phyloP scores from a whole-genome alignment of 2,329 filamentous ascomycete genomes.

The Myriosclerotinia duriaeana region DNA sequence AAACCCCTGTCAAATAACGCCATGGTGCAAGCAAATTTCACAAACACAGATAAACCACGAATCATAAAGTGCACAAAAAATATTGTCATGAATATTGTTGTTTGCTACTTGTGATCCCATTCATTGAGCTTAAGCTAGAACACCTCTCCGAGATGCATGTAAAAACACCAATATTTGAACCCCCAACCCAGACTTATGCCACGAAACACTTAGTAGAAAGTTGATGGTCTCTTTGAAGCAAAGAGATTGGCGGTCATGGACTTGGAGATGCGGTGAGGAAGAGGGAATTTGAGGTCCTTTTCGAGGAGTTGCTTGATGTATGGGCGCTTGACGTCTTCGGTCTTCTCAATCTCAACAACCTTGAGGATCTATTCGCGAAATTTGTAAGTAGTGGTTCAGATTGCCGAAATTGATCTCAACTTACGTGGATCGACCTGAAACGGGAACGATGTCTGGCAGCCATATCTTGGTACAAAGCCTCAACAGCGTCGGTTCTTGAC shows the following conservation, averaged over 20 bases:
- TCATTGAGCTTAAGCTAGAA: slow-evolving; percentile 41
- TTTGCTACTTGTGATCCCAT: slow-evolving; percentile 38
- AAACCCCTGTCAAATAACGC: too few species aligned
- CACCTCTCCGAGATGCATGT: slow-evolving; percentile 40
- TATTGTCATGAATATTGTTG: slow-evolving; percentile 30
- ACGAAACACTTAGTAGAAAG: slow-evolving; percentile 71
- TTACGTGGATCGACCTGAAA: slow-evolving; percentile 97
- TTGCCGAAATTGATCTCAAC: slow-evolving; percentile 43
- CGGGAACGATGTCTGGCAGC: slow-evolving; percentile 96
- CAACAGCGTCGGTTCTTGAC: slow-evolving; percentile 90
- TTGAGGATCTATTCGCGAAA: slow-evolving; percentile 75
- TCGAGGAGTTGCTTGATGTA: slow-evolving; percentile 98
- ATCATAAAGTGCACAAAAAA: slow-evolving; percentile 15
- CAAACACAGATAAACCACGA: background rate
- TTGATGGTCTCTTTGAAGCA: slow-evolving; percentile 87
- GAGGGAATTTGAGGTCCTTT: slow-evolving; percentile 97
- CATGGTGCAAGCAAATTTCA: background rate
- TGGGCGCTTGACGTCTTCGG: slow-evolving; percentile 90
- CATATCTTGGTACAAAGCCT: slow-evolving; percentile 99
- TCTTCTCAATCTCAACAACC: slow-evolving; percentile 95
- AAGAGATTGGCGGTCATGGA: slow-evolving; percentile 85
- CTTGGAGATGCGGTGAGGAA: slow-evolving; percentile 92
- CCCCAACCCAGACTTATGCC: slow-evolving; percentile 33
- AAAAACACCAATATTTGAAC: slow-evolving; percentile 36
- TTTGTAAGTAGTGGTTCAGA: slow-evolving; percentile 24